Evolutionary conservation across 1,284 basidiomycete genomes (phyloP).

Genomic region (Cutaneotrichosporon cavernicola): DNA sequence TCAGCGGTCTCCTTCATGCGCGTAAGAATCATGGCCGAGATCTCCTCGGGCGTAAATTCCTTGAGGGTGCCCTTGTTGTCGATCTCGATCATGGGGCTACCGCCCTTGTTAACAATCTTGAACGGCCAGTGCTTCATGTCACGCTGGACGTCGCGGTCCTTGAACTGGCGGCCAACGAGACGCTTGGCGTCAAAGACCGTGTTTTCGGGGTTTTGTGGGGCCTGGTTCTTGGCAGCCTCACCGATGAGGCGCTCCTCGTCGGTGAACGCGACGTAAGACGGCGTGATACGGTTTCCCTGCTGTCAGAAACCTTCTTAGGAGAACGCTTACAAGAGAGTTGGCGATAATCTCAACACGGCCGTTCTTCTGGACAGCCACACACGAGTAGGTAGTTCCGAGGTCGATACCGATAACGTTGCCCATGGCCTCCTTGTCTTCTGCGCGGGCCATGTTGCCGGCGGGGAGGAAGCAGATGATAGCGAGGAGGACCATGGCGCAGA

Average conservation of each 20-base stretch:
- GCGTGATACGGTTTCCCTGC: constrained; percentile 93
- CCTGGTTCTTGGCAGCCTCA: constrained; percentile 93
- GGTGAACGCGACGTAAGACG: constrained; percentile 84
- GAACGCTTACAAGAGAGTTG: constrained; percentile 56
- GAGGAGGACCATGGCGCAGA: constrained; percentile 50
- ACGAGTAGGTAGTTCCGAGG: constrained; percentile 60
- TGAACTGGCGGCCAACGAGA: constrained; percentile 68
- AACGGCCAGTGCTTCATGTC: constrained; percentile 68
- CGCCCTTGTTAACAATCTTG: constrained; percentile 71
- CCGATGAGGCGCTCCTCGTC: constrained; percentile 81
- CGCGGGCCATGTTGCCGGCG: constrained; percentile 37
- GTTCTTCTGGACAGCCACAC: constrained; percentile 73
- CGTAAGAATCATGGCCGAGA: constrained; percentile 93
- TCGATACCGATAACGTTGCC: constrained; percentile 64
- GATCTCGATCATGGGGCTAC: constrained; percentile 84
- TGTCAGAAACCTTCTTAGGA: neutral
- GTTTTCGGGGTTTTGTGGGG: constrained; percentile 75
- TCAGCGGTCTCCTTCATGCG: constrained; percentile 99
- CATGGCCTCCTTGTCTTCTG: constrained; percentile 61
- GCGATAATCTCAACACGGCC: constrained; percentile 95
- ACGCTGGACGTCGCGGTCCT: constrained; percentile 75
- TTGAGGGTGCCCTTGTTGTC: constrained; percentile 81
- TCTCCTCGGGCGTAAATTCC: constrained; percentile 91
- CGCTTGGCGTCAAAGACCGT: constrained; percentile 98
- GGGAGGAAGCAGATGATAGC: constrained; percentile 53